Evolutionary conservation across 176 grass and related monocot genomes (phyloP), one percentile per base, ranked within the genome.

Genomic region (Carex parvula): DNA sequence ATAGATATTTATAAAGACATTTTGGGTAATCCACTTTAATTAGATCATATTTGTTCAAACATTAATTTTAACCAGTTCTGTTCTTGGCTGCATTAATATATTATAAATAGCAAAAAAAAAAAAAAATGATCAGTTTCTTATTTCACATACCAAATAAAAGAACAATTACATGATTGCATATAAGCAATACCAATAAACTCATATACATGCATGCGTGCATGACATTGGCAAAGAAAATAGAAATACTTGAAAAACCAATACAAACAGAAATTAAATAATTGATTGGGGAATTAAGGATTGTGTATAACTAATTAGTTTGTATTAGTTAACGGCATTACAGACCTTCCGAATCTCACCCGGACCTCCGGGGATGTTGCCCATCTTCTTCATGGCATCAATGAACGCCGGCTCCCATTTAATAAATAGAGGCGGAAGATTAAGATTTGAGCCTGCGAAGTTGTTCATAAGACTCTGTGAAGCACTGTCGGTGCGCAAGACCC

Each of bases 301-400:
- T 65, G 22, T 79, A 60, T 80, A 4, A 59, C 6, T 32, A 8
- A 8, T 44, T 44, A 44, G 37, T 39, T 6, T 58, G 75, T 63
- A 59, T 55, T n/a, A n/a, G n/a, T n/a, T 3, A 12, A 60, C 33
- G 5, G 30, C 76, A 35, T 20, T 70, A 11, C 85, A 86, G 5
- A 42, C 26, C 60, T 60, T 86, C 85, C 85, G 79, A 13, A 86
- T 86, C 85, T 72, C 64, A 3, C 85, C 77, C 0, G 13, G 1
- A 8, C 6, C 29, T 0, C 6, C 15, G 7, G 16, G 17, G 44
- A 81, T 81, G 35, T 3, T 21, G 2, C 85, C 77, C 85, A 86
- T 86, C 63, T 60, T 80, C 63, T 46, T 3, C 85, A 86, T 86
- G 10, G 77, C 35, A 62, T 4, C 3, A 3, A 5, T 39, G 50